Conservation (phyloP, 495 filamentous ascomycete species). For the Trichocladium uniseriatum region DNA sequence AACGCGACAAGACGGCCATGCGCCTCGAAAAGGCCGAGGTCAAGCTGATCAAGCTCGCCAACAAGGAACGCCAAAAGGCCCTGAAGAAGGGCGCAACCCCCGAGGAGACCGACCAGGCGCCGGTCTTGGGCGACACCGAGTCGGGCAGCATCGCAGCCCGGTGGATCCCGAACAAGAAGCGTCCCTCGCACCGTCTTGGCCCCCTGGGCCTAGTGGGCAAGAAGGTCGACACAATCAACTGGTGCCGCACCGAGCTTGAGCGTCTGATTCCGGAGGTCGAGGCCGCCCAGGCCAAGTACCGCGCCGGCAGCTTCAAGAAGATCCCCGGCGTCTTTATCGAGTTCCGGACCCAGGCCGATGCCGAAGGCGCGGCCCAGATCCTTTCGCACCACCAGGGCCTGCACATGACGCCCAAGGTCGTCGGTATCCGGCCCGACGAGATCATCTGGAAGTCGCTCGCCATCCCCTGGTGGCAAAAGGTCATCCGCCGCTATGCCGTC, state of each 20-base stretch:
- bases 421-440: slow-evolving; percentile 76
- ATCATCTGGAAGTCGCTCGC: slow-evolving; percentile 82
- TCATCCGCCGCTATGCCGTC: slow-evolving; percentile 62
- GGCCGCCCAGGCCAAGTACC: slow-evolving; percentile 63
- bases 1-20: slow-evolving; percentile 74
- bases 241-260: slow-evolving; percentile 74
- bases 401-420: slow-evolving; percentile 87
- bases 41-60: slow-evolving; percentile 74
- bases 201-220: slow-evolving; percentile 66
- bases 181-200: slow-evolving; percentile 79
- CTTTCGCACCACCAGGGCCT: slow-evolving; percentile 82
- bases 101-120: slow-evolving; percentile 40
- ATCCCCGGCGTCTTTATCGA: slow-evolving; percentile 82
- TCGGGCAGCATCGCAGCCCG: slow-evolving; percentile 72
- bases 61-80: slow-evolving; percentile 62
- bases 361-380: slow-evolving; percentile 77
- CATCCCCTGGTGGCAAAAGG: slow-evolving; percentile 80
- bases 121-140: slow-evolving; percentile 42
- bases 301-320: slow-evolving; percentile 54
- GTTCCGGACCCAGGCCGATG: slow-evolving; percentile 70
- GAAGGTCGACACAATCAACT: slow-evolving; percentile 94
- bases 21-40: slow-evolving; percentile 86
- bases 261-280: slow-evolving; percentile 73
- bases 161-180: slow-evolving; percentile 69
- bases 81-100: slow-evolving; percentile 57